These are phyloP conservation scores for Verbascum thapsus DNA, from an alignment of 257 asterid species.

Conservation along the genomic window DNA sequence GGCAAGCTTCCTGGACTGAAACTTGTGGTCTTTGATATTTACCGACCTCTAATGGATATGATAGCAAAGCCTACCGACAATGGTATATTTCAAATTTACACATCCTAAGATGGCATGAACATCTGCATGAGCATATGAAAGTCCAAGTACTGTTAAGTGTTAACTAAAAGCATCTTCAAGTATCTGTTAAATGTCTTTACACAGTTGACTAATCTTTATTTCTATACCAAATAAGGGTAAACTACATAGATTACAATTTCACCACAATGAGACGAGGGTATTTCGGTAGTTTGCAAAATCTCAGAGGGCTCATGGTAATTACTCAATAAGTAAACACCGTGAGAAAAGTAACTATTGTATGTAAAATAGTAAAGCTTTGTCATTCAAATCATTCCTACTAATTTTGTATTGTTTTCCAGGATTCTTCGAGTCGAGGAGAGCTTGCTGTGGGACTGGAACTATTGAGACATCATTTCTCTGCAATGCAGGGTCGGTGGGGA, in stretches of 20 bases:
- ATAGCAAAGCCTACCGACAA: constrained; percentile 53
- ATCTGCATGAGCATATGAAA: constrained; percentile 16
- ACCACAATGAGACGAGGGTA: no score
- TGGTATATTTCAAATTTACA: constrained; percentile 45
- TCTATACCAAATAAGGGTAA: no score
- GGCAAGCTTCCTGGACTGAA: constrained; percentile 60
- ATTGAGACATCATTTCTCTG: constrained; percentile 68
- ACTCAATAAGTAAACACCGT: no score
- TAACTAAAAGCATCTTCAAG: no score
- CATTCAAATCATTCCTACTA: neutral
- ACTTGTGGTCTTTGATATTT: constrained; percentile 81
- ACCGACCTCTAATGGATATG: constrained; percentile 64
- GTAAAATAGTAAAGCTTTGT: neutral
- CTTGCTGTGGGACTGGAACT: constrained; percentile 77
- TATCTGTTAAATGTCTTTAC: no score
- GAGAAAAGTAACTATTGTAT: neutral
- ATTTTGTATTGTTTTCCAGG: constrained; percentile 39
- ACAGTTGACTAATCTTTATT: no score
- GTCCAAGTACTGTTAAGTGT: neutral
- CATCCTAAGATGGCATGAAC: neutral
- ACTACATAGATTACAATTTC: no score
- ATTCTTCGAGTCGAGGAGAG: constrained; percentile 74
- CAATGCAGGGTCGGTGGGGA: constrained; percentile 63
- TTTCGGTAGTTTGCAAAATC: no score
- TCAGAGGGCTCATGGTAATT: no score